phyloP scores from a whole-genome alignment of 2,329 filamentous ascomycete species.

The Didymosphaeria variabile region DNA sequence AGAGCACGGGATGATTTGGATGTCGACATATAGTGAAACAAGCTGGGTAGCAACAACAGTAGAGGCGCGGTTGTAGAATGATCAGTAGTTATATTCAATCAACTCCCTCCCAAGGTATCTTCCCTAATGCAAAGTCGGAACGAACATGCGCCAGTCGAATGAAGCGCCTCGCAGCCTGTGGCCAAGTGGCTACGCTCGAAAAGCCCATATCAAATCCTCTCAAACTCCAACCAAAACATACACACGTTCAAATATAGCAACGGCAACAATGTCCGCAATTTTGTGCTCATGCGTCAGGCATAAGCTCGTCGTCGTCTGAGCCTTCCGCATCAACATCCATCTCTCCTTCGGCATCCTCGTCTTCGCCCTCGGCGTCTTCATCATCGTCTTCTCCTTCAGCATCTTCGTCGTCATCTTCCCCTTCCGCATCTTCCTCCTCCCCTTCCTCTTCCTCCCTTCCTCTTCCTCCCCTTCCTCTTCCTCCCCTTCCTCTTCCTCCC shows the following conservation, averaged over 20 bases:
- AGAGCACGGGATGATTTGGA: constrained; percentile 1
- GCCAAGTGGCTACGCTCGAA: not conserved
- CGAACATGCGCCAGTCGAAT: constrained; percentile 15
- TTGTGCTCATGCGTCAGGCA: constrained; percentile 31
- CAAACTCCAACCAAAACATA: not conserved
- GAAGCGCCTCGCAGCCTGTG: constrained; percentile 5
- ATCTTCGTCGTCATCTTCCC: constrained; percentile 26
- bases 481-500: constrained; percentile 37
- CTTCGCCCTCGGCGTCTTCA: constrained; percentile 37
- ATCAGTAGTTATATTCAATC: constrained; percentile 16
- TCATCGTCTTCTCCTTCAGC: constrained; percentile 31
- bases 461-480: constrained; percentile 38
- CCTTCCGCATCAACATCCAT: constrained; percentile 39
- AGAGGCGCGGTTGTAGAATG: not conserved
- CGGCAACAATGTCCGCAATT: not conserved
- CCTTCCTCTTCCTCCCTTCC: constrained; percentile 29
- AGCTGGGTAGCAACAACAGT: not conserved
- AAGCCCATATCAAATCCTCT: not conserved
- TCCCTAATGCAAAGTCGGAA: constrained; percentile 24
- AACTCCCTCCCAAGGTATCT: constrained; percentile 35
- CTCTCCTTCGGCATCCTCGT: constrained; percentile 33
- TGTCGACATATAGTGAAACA: not conserved
- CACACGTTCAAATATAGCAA: not conserved
- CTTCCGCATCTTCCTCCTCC: constrained; percentile 34
- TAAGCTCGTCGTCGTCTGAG: constrained; percentile 41